Evolutionary conservation across 257 asterid species (phyloP).

Genomic region (Solanum sparsipilum): DNA sequence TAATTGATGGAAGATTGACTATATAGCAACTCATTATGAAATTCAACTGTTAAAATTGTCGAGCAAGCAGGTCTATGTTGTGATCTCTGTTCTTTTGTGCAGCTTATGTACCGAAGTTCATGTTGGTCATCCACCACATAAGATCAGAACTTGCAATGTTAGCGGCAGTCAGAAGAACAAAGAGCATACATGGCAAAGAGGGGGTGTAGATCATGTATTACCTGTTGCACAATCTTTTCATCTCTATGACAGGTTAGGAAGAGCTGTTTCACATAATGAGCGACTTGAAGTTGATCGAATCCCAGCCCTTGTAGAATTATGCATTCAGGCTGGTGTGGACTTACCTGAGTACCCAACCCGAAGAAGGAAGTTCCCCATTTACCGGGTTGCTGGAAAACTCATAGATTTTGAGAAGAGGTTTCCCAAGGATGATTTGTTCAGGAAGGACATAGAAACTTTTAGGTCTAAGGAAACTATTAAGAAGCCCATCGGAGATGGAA

Average conservation of each 20-base stretch:
- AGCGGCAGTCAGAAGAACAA: conserved; percentile 36
- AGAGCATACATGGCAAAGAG: conserved; percentile 57
- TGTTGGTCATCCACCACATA: conserved; percentile 56
- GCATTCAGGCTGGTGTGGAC: conserved; percentile 77
- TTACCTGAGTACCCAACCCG: conserved; percentile 51
- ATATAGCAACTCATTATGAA: not conserved
- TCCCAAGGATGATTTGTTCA: conserved; percentile 29
- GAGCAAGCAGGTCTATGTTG: not conserved
- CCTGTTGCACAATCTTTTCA: conserved; percentile 56
- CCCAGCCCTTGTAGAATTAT: conserved; percentile 60
- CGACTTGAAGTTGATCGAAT: conserved; percentile 57
- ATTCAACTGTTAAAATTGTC: not conserved
- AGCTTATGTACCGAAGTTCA: conserved; percentile 64
- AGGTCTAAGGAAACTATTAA: conserved; percentile 34
- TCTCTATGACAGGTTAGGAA: conserved; percentile 59
- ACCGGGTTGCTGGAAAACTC: conserved; percentile 53
- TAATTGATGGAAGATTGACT: not conserved
- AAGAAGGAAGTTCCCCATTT: conserved; percentile 48
- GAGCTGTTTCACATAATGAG: conserved; percentile 66
- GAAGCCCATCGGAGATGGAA: conserved; percentile 4
- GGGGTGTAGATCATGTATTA: conserved; percentile 38
- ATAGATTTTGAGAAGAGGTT: conserved; percentile 65
- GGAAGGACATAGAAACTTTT: conserved; percentile 16
- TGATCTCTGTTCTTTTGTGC: conserved; percentile 8
- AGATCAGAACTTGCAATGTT: conserved; percentile 48